Evolutionary conservation across 257 asterid species (phyloP).

Genomic region (Solanum bulbocastanum): DNA sequence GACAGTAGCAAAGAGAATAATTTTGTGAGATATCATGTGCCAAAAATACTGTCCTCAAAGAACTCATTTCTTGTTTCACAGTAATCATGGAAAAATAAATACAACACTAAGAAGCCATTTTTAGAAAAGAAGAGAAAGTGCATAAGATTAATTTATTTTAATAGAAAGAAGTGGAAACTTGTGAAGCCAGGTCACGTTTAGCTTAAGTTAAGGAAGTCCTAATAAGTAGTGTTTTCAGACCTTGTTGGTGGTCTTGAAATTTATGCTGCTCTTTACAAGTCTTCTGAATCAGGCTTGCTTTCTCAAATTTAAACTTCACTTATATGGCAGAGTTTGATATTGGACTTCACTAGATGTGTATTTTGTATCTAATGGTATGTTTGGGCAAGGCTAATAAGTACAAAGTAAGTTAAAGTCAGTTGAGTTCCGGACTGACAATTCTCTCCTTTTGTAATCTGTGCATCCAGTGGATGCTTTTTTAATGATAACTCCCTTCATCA

Average conservation of each 20-base stretch:
- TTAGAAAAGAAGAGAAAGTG: neutral
- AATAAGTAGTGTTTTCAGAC: neutral
- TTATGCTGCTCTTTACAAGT: neutral
- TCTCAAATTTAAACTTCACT: neutral
- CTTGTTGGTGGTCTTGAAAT: neutral
- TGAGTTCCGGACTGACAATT: neutral
- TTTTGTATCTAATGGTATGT: neutral
- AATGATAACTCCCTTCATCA: neutral
- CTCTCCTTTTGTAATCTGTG: neutral
- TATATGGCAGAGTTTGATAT: neutral
- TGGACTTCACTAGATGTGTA: neutral
- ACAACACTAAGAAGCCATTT: neutral
- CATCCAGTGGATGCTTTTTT: neutral
- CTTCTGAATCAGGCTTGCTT: neutral
- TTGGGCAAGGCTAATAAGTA: neutral
- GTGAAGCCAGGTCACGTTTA: neutral
- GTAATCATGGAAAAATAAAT: neutral
- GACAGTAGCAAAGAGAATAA: neutral
- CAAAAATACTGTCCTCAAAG: neutral
- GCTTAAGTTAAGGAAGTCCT: neutral
- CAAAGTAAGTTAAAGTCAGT: neutral
- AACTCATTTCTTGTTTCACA: neutral
- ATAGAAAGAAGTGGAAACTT: neutral
- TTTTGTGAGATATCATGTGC: neutral
- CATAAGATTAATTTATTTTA: neutral